These are phyloP conservation scores for Trichoderma arundinaceum DNA, from an alignment of 2,329 filamentous ascomycete species.

Conservation along the genomic window DNA sequence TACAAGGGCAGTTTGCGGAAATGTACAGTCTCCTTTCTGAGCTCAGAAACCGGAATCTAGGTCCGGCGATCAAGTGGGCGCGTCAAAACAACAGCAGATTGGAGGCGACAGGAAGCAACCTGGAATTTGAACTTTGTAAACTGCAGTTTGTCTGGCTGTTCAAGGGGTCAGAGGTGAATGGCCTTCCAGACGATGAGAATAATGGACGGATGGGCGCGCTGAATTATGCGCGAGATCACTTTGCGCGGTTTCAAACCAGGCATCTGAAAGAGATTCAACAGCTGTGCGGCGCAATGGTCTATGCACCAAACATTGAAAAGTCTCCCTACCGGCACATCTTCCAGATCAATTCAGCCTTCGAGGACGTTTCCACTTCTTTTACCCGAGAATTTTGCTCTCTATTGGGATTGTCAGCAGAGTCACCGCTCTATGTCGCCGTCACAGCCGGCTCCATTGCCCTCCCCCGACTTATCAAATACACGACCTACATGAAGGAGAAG, in stretches of 20 bases:
- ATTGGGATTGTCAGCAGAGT: conserved; percentile 86
- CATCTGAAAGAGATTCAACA: conserved; percentile 82
- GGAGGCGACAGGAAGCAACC: conserved; percentile 83
- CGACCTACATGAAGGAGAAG: conserved; percentile 84
- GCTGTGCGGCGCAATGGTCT: conserved; percentile 81
- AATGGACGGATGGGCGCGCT: conserved; percentile 70
- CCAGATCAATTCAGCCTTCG: conserved; percentile 75
- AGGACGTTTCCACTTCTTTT: conserved; percentile 84
- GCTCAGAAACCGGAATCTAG: conserved; percentile 74
- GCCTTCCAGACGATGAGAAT: conserved; percentile 57
- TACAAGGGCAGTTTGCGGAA: conserved; percentile 81
- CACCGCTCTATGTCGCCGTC: conserved; percentile 88
- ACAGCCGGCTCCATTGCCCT: conserved; percentile 93
- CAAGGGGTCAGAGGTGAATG: conserved; percentile 62
- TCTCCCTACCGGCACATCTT: conserved; percentile 85
- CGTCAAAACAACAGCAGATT: conserved; percentile 70
- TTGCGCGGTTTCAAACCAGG: conserved; percentile 73
- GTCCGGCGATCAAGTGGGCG: conserved; percentile 88
- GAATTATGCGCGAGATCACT: conserved; percentile 75
- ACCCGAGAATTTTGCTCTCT: conserved; percentile 94
- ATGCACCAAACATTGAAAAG: conserved; percentile 70
- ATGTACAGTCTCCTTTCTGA: conserved; percentile 91
- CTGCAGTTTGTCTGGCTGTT: conserved; percentile 91
- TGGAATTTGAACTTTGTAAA: conserved; percentile 92
- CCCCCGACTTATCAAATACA: conserved; percentile 86